Evolutionary conservation across 1,284 basidiomycete genomes (phyloP).

Genomic region (Agroathelia rolfsii): DNA sequence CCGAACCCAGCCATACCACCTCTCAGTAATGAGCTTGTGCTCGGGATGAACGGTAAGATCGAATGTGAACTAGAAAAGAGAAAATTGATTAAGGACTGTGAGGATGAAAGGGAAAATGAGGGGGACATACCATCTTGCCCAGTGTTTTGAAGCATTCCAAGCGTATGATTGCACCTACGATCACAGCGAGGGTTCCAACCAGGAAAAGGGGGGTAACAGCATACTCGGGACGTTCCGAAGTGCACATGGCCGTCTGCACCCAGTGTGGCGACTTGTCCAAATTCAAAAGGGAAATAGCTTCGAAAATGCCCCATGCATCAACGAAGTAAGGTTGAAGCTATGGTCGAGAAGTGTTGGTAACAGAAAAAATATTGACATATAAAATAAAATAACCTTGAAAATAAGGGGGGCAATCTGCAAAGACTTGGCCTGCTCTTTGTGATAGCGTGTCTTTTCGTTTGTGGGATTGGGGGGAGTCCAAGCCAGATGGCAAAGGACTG

Average conservation of each 20-base stretch:
- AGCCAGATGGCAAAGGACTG: slow-evolving; percentile 41
- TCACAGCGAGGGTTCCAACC: slow-evolving; percentile 36
- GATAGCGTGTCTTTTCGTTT: slow-evolving; percentile 38
- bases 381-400: slow-evolving; percentile 34
- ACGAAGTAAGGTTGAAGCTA: slow-evolving; percentile 43
- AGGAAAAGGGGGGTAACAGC: slow-evolving; percentile 36
- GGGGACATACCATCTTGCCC: no score
- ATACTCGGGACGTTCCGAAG: slow-evolving; percentile 24
- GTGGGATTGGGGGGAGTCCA: slow-evolving; percentile 53
- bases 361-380: slow-evolving; percentile 1
- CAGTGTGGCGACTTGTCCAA: slow-evolving; percentile 21
- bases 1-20: slow-evolving; percentile 44
- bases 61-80: slow-evolving; percentile 60
- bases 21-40: slow-evolving; percentile 45
- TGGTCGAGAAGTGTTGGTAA: background rate
- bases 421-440: slow-evolving; percentile 41
- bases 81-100: no score
- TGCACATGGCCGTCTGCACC: slow-evolving; percentile 22
- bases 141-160: slow-evolving; percentile 29
- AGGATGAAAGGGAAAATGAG: no score
- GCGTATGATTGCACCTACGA: slow-evolving; percentile 33
- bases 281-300: slow-evolving; percentile 28
- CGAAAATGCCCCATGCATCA: slow-evolving; percentile 39
- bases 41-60: slow-evolving; percentile 46
- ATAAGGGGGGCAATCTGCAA: slow-evolving; percentile 48